Conservation (phyloP, 305 asterid genomes). For the Lippia alba region DNA sequence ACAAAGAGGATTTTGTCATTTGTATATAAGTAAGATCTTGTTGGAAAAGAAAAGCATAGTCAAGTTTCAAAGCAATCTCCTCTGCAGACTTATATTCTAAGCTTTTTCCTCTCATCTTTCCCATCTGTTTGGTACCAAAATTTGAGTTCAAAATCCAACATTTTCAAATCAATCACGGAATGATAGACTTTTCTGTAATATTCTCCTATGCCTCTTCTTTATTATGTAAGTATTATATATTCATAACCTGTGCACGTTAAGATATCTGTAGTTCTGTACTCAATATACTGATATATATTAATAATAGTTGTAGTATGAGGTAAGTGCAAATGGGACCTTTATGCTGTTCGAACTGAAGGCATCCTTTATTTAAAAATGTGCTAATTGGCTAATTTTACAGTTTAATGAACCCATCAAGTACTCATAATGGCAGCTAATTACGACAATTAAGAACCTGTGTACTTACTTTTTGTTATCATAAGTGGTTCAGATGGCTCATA, state of each 20-base stretch:
- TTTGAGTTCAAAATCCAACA: constrained; percentile 22
- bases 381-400: constrained; percentile 21
- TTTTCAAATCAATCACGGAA: constrained; percentile 38
- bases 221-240: too few relatives aligned
- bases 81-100: constrained; percentile 16
- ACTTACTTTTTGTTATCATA: not conserved
- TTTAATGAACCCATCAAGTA: not conserved
- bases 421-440: constrained; percentile 9
- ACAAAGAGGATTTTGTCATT: constrained; percentile 1
- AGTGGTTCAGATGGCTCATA: not conserved
- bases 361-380: constrained; percentile 36
- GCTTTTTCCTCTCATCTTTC: constrained; percentile 19
- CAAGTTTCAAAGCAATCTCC: constrained; percentile 43
- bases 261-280: too few relatives aligned
- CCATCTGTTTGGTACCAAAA: constrained; percentile 23
- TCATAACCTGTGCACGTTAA: too few relatives aligned
- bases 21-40: constrained; percentile 40
- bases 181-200: constrained; percentile 24
- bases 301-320: constrained; percentile 15
- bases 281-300: not conserved
- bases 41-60: constrained; percentile 55
- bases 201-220: constrained; percentile 28
- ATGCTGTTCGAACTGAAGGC: constrained; percentile 33
- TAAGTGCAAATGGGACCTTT: constrained; percentile 32
- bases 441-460: not conserved